Percentiles rank a stretch among this genome's conserved stretches.
phyloP scores from a whole-genome alignment of 352 stramenopile genomes.

The Vaucheria bursata region DNA sequence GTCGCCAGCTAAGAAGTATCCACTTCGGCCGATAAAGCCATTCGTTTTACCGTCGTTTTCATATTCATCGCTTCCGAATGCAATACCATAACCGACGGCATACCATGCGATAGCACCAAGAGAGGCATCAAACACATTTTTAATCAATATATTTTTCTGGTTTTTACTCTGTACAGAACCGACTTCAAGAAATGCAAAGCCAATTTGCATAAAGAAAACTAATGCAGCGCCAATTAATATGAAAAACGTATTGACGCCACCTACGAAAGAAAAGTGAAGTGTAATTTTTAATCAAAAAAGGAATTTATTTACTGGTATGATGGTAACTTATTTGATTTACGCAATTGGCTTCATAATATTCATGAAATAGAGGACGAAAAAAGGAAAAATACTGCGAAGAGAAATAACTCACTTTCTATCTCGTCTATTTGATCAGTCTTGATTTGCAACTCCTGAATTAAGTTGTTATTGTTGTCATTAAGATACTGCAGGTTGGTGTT shows the following conservation, averaged over 20 bases:
- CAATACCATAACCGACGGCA: conserved; percentile 51
- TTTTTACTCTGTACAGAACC: conserved; percentile 46
- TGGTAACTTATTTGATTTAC: not conserved
- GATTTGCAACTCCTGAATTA: too few species aligned
- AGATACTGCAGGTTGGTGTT: too few species aligned
- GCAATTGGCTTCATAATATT: not conserved
- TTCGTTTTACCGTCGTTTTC: conserved; percentile 29
- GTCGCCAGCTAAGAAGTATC: conserved; percentile 50
- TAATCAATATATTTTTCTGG: conserved; percentile 56
- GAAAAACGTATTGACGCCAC: conserved; percentile 19
- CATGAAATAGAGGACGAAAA: not conserved
- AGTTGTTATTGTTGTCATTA: too few species aligned
- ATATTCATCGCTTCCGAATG: conserved; percentile 41
- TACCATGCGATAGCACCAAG: conserved; percentile 45
- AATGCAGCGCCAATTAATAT: conserved; percentile 19
- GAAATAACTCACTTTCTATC: too few species aligned
- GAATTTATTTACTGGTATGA: not conserved
- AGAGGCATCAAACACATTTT: conserved; percentile 51
- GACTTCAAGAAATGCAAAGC: conserved; percentile 57
- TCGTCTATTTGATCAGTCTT: too few species aligned
- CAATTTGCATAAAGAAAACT: conserved; percentile 54
- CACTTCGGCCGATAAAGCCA: conserved; percentile 55
- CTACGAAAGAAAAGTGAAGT: too few species aligned
- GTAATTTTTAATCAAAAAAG: too few species aligned
- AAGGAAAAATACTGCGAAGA: not conserved